Percentiles rank a stretch among this genome's conserved stretches.
These are phyloP conservation scores for Scheffersomyces lignicola DNA, from an alignment of 1,139 yeast species.

Conservation along the genomic window DNA sequence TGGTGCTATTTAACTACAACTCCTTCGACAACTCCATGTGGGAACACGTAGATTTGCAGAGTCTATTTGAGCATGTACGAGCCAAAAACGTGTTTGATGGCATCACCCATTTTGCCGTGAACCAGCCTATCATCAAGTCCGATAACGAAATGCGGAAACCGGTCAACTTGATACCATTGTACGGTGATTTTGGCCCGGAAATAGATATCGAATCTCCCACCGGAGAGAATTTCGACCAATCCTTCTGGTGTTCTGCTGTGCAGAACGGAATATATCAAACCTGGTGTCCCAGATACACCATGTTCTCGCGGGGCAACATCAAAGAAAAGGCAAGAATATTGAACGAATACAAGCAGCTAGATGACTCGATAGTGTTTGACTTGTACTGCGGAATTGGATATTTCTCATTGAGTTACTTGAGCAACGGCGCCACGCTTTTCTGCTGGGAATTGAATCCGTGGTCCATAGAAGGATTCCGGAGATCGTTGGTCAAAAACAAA, in stretches of 20 bases:
- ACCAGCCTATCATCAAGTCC: conserved; percentile 61
- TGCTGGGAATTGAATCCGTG: conserved; percentile 90
- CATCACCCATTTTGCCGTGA: conserved; percentile 66
- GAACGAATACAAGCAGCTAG: conserved; percentile 32
- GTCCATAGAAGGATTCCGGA: conserved; percentile 70
- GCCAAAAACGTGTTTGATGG: conserved; percentile 11
- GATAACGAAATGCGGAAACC: conserved; percentile 62
- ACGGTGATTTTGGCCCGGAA: conserved; percentile 65
- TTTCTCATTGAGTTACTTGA: conserved; percentile 70
- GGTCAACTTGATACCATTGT: conserved; percentile 52
- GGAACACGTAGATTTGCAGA: conserved; percentile 18
- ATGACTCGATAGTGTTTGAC: conserved; percentile 55
- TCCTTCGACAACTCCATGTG: conserved; percentile 41
- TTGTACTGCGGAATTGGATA: conserved; percentile 87
- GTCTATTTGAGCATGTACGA: conserved; percentile 26
- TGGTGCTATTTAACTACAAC: conserved; percentile 53
- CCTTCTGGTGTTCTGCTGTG: conserved; percentile 70
- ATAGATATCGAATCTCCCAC: conserved; percentile 41
- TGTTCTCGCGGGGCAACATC: conserved; percentile 89
- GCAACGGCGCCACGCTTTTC: conserved; percentile 54
- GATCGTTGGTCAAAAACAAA: conserved; percentile 53
- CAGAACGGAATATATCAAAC: conserved; percentile 78
- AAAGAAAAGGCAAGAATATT: conserved; percentile 75
- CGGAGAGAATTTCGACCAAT: conserved; percentile 40
- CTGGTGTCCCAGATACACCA: conserved; percentile 85